Conservation (phyloP, 208 protist species). For the Kentomonas sorsogonicus region DNA sequence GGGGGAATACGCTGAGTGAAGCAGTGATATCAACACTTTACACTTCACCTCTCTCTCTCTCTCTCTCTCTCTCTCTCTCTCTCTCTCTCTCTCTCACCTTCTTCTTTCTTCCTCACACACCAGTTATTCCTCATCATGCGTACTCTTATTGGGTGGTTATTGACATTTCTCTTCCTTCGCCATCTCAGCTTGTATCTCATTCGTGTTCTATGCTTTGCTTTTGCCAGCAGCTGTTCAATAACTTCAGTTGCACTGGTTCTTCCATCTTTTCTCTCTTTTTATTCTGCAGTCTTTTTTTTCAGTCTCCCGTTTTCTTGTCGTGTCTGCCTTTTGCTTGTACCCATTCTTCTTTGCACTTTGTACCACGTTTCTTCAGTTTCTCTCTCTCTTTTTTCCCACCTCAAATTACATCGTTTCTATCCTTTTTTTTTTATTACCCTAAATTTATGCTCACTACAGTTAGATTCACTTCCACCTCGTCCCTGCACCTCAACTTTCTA, state of each 20-base stretch:
- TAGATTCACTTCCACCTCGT: conserved; percentile 14
- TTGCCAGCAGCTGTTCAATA: too few relatives aligned
- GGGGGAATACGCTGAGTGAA: too few relatives aligned
- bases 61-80: conserved; percentile 3
- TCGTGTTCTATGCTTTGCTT: too few relatives aligned
- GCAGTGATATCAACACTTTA: background rate
- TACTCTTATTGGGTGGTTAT: background rate
- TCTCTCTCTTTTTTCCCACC: background rate
- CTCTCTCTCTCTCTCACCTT: conserved; percentile 6
- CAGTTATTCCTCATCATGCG: background rate
- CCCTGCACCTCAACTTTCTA: too few relatives aligned
- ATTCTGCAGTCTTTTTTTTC: too few relatives aligned
- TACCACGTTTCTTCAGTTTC: background rate
- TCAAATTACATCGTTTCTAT: too few relatives aligned
- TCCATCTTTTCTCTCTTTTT: too few relatives aligned
- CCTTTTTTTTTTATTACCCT: background rate
- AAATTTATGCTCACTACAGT: background rate
- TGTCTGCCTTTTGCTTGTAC: conserved; percentile 6
- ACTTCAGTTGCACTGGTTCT: too few relatives aligned
- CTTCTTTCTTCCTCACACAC: background rate
- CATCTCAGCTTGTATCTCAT: too few relatives aligned
- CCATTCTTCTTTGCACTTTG: conserved; percentile 8
- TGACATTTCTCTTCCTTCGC: too few relatives aligned
- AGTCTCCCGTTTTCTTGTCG: conserved; percentile 11
- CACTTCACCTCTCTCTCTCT: conserved; percentile 8